Base-by-base conservation (phyloP, 1,284 basidiomycete genomes). In the Irpex sp. region DNA sequence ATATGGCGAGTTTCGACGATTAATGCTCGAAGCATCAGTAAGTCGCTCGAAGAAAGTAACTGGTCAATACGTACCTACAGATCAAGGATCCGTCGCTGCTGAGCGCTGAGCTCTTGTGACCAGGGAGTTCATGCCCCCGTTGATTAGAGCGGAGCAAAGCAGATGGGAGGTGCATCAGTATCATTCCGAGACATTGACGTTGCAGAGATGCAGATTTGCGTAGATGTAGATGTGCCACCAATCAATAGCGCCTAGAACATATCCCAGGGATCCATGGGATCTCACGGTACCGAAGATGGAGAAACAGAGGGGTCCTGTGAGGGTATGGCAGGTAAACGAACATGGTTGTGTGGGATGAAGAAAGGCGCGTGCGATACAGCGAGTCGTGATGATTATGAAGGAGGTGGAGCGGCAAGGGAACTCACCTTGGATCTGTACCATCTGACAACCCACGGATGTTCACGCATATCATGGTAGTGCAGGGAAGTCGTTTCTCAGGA, bases 371-470 rank as follows among this genome's bases (percentile, higher is more conserved):
- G 28, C 12, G 52, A 33, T 16, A 54, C 16, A 18, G 28, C 14
- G 52, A 10, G 23, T 35, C 19, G 52, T 21, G 12, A 21, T 18
- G 52, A 36, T 54, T 19, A 52, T 52, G 49, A 23, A 19, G 49
- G 49, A 19, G 49, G 14, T 19, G 49, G 49, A 52, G 49, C 49
- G 21, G 49, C 21, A 16, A 19, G 21, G 14, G 49, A 33, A 33
- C 28, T 33, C 28, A 33, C 21, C 19, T 52, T 52, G n/a, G 49
- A 21, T 12, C 49, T 77, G 66, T 14, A 16, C 66, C 96, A 88
- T 73, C 87, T 92, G 63, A 91, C 80, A 65, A 99, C 90, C 96
- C 97, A 99, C 8, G 96, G 94, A 71, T 99, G 97, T 8, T 78
- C 78, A 45, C 90, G 80, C 35, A 98, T 96, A 33, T 96, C 87